Conservation (phyloP, 1,139 yeast species). For the Zygosaccharomyces sapae region DNA sequence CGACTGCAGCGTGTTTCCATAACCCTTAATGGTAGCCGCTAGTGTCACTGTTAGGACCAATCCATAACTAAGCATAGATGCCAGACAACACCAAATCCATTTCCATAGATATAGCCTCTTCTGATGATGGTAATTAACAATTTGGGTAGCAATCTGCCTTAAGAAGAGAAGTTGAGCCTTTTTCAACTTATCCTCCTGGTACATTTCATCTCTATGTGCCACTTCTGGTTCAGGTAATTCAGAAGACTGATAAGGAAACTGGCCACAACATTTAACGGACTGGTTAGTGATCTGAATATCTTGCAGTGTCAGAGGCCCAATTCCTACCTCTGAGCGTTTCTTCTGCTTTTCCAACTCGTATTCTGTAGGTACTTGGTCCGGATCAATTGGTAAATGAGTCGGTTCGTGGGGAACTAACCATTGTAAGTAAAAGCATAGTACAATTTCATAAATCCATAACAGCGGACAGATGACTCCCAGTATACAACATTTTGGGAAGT, state of each 20-base stretch:
- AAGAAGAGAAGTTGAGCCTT: neutral
- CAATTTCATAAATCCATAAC: slow-evolving; percentile 22
- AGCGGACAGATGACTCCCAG: slow-evolving; percentile 27
- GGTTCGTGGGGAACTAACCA: slow-evolving; percentile 19
- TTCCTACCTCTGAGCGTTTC: slow-evolving; percentile 8
- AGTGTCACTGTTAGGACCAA: neutral
- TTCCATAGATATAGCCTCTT: neutral
- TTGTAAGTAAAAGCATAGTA: slow-evolving; percentile 19
- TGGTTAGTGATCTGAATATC: slow-evolving; percentile 2
- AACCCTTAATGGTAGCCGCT: neutral
- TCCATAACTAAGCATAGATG: neutral
- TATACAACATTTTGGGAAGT: slow-evolving; percentile 19
- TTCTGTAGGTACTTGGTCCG: slow-evolving; percentile 25
- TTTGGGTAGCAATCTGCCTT: neutral
- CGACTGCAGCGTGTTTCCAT: neutral
- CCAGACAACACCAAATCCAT: neutral
- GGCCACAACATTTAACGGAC: neutral
- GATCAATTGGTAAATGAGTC: slow-evolving; percentile 13
- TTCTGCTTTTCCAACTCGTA: slow-evolving; percentile 17
- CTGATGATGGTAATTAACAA: neutral
- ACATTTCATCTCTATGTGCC: neutral
- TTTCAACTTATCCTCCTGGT: neutral
- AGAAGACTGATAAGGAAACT: neutral
- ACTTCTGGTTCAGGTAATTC: neutral
- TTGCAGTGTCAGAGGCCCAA: slow-evolving; percentile 2